Evolutionary conservation across 768 basidiomycete species (phyloP).

Genomic region (Auricularia cornea): DNA sequence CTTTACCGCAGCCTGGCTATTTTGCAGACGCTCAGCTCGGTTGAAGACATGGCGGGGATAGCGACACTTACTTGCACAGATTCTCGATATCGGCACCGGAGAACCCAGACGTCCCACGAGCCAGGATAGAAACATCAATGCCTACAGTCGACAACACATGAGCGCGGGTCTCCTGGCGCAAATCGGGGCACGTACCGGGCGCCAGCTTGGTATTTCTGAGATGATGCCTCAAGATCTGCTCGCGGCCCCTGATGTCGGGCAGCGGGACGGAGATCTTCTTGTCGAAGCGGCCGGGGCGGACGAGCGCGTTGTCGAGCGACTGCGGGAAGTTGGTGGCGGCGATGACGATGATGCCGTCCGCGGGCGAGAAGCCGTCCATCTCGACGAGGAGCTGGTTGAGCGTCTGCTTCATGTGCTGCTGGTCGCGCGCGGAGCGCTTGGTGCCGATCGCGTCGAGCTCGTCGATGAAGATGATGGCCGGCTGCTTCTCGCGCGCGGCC

Average conservation of each 20-base stretch:
- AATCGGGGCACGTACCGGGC: constrained; percentile 42
- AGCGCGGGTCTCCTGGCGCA: no score
- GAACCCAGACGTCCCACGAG: constrained; percentile 92
- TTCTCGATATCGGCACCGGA: constrained; percentile 97
- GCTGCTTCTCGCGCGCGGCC: constrained; percentile 87
- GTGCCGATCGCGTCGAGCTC: constrained; percentile 92
- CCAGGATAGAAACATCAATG: constrained; percentile 80
- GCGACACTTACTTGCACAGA: constrained; percentile 75
- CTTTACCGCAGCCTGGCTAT: constrained; percentile 87
- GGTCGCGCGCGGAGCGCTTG: constrained; percentile 74
- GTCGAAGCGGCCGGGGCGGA: constrained; percentile 95
- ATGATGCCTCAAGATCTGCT: constrained; percentile 90
- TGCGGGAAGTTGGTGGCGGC: constrained; percentile 98
- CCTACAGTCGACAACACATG: no score
- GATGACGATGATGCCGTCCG: constrained; percentile 89
- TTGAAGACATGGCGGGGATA: not conserved
- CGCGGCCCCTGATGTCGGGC: constrained; percentile 86
- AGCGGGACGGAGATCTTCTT: constrained; percentile 85
- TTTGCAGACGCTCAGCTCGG: constrained; percentile 2
- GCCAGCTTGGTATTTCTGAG: constrained; percentile 69
- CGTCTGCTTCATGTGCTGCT: constrained; percentile 88
- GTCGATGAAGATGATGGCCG: constrained; percentile 98
- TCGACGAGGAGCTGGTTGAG: constrained; percentile 95
- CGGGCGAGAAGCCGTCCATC: constrained; percentile 93
- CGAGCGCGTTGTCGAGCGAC: constrained; percentile 83